phyloP scores from a whole-genome alignment of 2,329 filamentous ascomycete species.

The Pestalotiopsis sp. region DNA sequence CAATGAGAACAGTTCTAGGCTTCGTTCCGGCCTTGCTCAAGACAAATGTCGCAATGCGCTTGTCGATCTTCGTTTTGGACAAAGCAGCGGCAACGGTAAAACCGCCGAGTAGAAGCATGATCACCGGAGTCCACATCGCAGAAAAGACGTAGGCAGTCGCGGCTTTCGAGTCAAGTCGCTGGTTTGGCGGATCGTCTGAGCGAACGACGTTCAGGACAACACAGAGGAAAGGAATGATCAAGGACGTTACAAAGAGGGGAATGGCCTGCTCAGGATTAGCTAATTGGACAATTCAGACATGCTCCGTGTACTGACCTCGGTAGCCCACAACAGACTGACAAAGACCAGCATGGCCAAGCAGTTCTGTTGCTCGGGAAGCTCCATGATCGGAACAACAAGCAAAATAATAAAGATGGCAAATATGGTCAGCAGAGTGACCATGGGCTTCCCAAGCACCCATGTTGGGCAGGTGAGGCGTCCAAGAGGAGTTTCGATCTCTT shows the following conservation, averaged over 20 bases:
- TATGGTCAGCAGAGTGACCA: slow-evolving; percentile 74
- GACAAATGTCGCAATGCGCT: slow-evolving; percentile 94
- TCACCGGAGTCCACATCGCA: slow-evolving; percentile 99
- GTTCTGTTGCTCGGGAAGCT: slow-evolving; percentile 89
- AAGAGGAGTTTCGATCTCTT: slow-evolving; percentile 77
- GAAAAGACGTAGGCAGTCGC: slow-evolving; percentile 86
- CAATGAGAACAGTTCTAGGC: slow-evolving; percentile 86
- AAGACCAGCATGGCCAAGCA: slow-evolving; percentile 93
- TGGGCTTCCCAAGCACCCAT: slow-evolving; percentile 83
- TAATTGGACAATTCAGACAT: neutral
- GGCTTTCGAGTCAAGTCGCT: slow-evolving; percentile 75
- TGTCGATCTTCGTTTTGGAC: slow-evolving; percentile 97
- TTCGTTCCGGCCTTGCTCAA: slow-evolving; percentile 94
- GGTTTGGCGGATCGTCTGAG: slow-evolving; percentile 68
- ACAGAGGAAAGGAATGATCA: slow-evolving; percentile 90
- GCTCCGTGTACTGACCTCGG: slow-evolving; percentile 64
- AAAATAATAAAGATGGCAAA: slow-evolving; percentile 75
- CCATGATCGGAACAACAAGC: slow-evolving; percentile 79
- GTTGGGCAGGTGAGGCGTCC: slow-evolving; percentile 75
- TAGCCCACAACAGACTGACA: slow-evolving; percentile 94
- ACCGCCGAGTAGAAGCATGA: slow-evolving; percentile 94
- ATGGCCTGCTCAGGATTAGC: slow-evolving; percentile 65
- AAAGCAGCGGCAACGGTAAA: slow-evolving; percentile 95
- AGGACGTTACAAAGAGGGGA: slow-evolving; percentile 92
- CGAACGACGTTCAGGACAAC: slow-evolving; percentile 86